Conservation (phyloP, 2,329 filamentous ascomycete species). For the Trichoderma sp. region DNA sequence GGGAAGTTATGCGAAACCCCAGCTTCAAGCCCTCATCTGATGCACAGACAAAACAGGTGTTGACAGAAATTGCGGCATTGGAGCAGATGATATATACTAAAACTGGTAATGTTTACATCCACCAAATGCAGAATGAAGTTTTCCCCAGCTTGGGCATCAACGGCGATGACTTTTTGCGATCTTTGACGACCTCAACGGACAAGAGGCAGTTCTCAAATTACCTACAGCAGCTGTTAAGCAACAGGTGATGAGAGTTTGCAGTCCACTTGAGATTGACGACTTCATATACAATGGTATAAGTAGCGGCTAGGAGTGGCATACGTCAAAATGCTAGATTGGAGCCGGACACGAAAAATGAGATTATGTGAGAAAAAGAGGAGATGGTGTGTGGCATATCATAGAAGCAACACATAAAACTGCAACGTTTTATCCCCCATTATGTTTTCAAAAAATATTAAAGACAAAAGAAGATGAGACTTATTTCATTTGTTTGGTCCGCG, state of each 20-base stretch:
- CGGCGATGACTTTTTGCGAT: constrained; percentile 61
- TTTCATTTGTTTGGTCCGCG: constrained; percentile 9
- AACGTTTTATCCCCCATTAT: constrained; percentile 1
- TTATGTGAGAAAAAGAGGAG: constrained; percentile 9
- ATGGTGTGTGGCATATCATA: constrained; percentile 15
- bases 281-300: background rate
- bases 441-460: background rate
- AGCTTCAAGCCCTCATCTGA: constrained; percentile 79
- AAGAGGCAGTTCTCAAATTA: constrained; percentile 68
- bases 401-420: constrained; percentile 13
- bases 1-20: constrained; percentile 81
- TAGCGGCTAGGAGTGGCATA: background rate
- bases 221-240: constrained; percentile 61
- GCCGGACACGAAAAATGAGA: constrained; percentile 8
- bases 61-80: constrained; percentile 83
- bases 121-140: constrained; percentile 65
- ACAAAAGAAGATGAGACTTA: background rate
- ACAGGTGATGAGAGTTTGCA: constrained; percentile 38
- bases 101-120: constrained; percentile 80
- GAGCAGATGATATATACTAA: constrained; percentile 92
- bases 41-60: constrained; percentile 83
- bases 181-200: constrained; percentile 62
- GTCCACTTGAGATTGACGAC: background rate
- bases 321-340: background rate
- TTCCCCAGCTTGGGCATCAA: constrained; percentile 68